Evolutionary conservation across 345 rosid species (phyloP), one percentile per base, ranked within the genome.

Genomic region (Gossypium australe): DNA sequence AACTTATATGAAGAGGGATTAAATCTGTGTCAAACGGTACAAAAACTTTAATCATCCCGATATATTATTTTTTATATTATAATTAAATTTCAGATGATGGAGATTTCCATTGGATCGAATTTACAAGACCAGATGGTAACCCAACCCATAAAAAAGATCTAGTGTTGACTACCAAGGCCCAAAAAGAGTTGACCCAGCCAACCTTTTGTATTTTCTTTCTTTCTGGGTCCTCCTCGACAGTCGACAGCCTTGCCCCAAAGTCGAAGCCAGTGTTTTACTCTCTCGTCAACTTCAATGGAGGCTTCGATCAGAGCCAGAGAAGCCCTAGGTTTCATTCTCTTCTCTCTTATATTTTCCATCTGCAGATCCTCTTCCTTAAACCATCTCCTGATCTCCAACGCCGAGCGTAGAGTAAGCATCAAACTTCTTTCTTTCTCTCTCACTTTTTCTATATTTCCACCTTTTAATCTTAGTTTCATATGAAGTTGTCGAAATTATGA

Each of bases 341-440:
- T 85, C 41, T 20, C 80, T 4, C 75, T 85, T 48, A 73, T 92
- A 67, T 75, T 84, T 1, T 45, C 82, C 43, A 52, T 82, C 45
- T 76, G 81, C 29, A 51, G 72, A 25, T 84, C 93, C 43, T 84
- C 75, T 38, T 77, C 85, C 75, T 20, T 34, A 16, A 85, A 84
- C 51, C 82, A 84, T 76, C 87, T 94, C 80, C 86, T 83, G 64
- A 88, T 94, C 89, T 83, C 86, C 74, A 85, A 84, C 82, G 98
- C 97, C 59, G 98, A 94, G 81, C 97, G 97, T 63, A 85, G 97
- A 84, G 98, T 90, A 86, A 65, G 84, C 73, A 79, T 43, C 27
- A 16, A 51, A 70, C 14, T 8, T 25, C 63, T 22, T 7, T 9
- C 16, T 22, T 13, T 58, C 16, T 22, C 24, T 34, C 38, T n/a